Evolutionary conservation across 2,329 filamentous ascomycete species (phyloP).

Genomic region (Bipolaris oryzae): DNA sequence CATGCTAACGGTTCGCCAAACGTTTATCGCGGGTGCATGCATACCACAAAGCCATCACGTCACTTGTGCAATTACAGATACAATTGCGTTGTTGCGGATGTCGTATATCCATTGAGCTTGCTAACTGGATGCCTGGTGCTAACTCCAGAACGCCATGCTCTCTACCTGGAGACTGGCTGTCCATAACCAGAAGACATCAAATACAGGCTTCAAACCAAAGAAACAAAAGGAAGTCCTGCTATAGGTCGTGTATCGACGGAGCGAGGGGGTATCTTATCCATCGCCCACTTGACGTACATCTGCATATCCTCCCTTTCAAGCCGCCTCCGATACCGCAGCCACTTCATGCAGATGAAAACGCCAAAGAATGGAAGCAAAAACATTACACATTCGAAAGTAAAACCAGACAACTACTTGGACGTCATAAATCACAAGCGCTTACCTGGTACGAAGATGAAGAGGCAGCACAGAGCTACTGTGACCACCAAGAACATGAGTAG

Average conservation of each 20-base stretch:
- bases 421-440: constrained; percentile 66
- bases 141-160: constrained; percentile 18
- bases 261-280: constrained; percentile 24
- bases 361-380: constrained; percentile 24
- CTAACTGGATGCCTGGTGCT: constrained; percentile 5
- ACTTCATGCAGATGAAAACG: constrained; percentile 15
- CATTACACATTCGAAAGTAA: constrained; percentile 27
- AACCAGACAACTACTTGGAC: constrained; percentile 3
- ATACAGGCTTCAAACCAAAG: constrained; percentile 2
- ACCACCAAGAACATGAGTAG: constrained; percentile 75
- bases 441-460: constrained; percentile 95
- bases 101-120: constrained; percentile 3
- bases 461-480: constrained; percentile 79
- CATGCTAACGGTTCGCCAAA: constrained; percentile 15
- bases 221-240: constrained; percentile 20
- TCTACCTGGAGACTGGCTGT: constrained; percentile 5
- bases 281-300: constrained; percentile 15
- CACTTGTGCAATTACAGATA: neutral
- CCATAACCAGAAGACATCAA: constrained; percentile 11
- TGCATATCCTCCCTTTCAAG: constrained; percentile 2
- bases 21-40: constrained; percentile 10
- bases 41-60: neutral
- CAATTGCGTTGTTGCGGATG: neutral
- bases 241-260: constrained; percentile 12
- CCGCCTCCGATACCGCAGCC: constrained; percentile 4